A percentile compares a stretch with the other conserved stretches of the same genome.
These are phyloP conservation scores for Leccinum truebloodii DNA, from an alignment of 768 basidiomycete species.

Conservation along the genomic window DNA sequence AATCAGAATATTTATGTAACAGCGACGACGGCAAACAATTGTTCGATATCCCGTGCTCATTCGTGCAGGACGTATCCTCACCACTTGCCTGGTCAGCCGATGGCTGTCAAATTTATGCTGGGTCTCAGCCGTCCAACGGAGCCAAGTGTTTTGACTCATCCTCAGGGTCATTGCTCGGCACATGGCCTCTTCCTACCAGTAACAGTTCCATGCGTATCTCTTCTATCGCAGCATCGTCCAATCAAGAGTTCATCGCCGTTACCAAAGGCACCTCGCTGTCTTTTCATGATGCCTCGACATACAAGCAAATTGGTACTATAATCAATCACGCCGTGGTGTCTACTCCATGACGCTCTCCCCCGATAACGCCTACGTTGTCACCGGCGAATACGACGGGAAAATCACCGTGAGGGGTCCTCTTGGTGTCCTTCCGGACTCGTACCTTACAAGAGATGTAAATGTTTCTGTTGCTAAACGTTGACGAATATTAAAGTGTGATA, in stretches of 20 bases:
- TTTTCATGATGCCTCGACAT: neutral
- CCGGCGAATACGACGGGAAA: neutral
- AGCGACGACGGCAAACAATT: no score
- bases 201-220: no score
- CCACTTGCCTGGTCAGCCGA: neutral
- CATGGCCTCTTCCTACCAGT: neutral
- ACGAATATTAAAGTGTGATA: neutral
- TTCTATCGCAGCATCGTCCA: neutral
- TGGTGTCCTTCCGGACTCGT: neutral
- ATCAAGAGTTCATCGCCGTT: neutral
- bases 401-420: neutral
- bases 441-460: conserved; percentile 1
- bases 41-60: no score
- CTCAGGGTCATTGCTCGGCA: neutral
- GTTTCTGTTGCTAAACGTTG: fast-evolving
- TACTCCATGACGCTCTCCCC: conserved; percentile 2
- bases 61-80: no score
- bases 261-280: neutral
- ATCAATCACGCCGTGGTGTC: neutral
- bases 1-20: no score
- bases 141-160: neutral
- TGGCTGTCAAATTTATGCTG: neutral
- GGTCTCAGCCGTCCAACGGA: neutral
- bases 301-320: neutral
- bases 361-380: neutral